Conservation (phyloP, 768 basidiomycete species). For the Kwoniella europaea region DNA sequence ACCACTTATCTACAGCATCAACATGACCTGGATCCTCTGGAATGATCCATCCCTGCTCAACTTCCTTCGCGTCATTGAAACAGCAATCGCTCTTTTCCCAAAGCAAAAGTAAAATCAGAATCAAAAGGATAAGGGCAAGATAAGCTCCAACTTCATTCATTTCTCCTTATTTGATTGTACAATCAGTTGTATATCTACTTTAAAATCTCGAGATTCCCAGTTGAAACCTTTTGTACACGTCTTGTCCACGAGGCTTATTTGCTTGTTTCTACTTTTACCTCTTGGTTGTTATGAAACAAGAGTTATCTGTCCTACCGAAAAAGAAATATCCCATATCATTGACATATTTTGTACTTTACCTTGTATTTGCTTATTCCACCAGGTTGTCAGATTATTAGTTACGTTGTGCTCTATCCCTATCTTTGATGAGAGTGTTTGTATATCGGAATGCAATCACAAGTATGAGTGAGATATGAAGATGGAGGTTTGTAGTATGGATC, state of each 20-base stretch:
- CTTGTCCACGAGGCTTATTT: not conserved
- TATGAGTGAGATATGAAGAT: not conserved
- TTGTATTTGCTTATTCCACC: not conserved
- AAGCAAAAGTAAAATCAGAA: not conserved
- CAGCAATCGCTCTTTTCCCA: not conserved
- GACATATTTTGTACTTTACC: not conserved
- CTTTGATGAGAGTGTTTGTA: not conserved
- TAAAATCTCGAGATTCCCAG: not conserved
- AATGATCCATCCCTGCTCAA: no score
- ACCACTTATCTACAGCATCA: no score
- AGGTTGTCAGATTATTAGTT: not conserved
- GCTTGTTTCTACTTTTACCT: not conserved
- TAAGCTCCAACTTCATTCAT: no score
- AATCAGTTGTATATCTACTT: not conserved
- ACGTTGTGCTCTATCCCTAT: not conserved
- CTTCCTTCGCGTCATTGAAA: no score
- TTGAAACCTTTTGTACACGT: no score
- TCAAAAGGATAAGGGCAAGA: no score
- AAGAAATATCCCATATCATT: not conserved
- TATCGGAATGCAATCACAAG: not conserved
- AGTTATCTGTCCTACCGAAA: not conserved
- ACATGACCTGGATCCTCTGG: no score
- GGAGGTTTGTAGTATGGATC: no score
- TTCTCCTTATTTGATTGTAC: no score
- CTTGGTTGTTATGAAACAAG: not conserved